Conservation (phyloP, 176 grass and related monocot species). For the Eragrostis curvula region DNA sequence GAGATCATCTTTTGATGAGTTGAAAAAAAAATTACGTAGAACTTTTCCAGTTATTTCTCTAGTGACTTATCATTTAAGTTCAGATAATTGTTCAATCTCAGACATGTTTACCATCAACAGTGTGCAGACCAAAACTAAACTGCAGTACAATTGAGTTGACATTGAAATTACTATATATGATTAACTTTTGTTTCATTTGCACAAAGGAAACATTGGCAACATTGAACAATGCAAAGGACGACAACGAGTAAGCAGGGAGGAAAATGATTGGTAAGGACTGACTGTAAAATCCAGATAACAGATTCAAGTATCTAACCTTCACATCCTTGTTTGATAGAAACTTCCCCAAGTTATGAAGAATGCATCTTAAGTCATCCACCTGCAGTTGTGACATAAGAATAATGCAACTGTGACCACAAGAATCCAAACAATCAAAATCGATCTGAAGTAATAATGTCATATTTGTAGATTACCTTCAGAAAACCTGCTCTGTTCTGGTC, state of each 20-base stretch:
- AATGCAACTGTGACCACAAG: constrained; percentile 1
- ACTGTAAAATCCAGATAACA: neutral
- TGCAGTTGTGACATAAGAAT: constrained; percentile 46
- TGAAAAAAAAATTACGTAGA: neutral
- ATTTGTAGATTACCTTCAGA: constrained; percentile 66
- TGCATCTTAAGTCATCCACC: constrained; percentile 97
- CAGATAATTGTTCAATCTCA: neutral
- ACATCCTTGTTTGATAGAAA: constrained; percentile 90
- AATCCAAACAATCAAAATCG: neutral
- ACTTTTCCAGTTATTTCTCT: neutral
- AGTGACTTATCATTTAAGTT: neutral
- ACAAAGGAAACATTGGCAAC: neutral
- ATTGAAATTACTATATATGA: neutral
- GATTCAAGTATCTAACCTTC: constrained; percentile 65
- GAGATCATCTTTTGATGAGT: neutral
- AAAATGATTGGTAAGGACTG: neutral
- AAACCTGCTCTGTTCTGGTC: constrained; percentile 80
- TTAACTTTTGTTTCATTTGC: neutral
- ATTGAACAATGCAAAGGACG: neutral
- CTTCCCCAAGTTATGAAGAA: constrained; percentile 95
- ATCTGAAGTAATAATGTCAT: constrained; percentile 33
- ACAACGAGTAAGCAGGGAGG: neutral
- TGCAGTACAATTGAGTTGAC: neutral
- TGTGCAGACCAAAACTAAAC: neutral
- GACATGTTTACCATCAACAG: neutral